phyloP scores from a whole-genome alignment of 169 alveolate genomes.

The Plasmodium berghei region DNA sequence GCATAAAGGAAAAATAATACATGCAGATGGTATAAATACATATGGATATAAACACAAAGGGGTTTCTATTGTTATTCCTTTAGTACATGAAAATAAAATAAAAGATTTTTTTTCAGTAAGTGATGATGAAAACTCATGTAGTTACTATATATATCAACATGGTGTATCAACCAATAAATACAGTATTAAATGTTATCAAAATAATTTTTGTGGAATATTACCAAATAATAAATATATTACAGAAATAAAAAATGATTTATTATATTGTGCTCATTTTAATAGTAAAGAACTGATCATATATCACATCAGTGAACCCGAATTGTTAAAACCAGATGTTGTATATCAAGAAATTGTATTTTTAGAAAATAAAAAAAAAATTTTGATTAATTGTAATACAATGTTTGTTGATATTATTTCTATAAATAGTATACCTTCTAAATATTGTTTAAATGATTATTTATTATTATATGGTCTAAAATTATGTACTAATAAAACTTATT shows the following conservation, averaged over 20 bases:
- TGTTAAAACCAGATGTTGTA: conserved; percentile 28
- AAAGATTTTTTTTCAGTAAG: conserved; percentile 20
- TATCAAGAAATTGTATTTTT: conserved; percentile 36
- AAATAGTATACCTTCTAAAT: background rate
- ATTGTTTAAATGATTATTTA: background rate
- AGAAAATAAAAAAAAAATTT: conserved; percentile 28
- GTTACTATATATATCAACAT: background rate
- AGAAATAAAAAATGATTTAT: background rate
- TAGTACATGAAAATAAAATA: conserved; percentile 2
- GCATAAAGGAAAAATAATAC: background rate
- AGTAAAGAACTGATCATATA: conserved; percentile 13
- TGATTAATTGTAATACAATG: conserved; percentile 31
- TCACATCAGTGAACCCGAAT: conserved; percentile 9
- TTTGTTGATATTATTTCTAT: conserved; percentile 4
- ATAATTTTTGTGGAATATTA: conserved; percentile 31
- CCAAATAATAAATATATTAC: background rate
- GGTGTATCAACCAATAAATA: background rate
- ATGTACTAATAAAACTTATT: conserved; percentile 27
- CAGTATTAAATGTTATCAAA: conserved; percentile 3
- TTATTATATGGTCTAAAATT: background rate
- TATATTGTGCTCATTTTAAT: conserved; percentile 34
- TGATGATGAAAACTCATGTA: conserved; percentile 21
- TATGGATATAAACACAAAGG: conserved; percentile 32
- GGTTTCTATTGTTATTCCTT: background rate
- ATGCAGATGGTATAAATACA: conserved; percentile 29